Conservation (phyloP, 768 basidiomycete genomes). For the Trametes sanguinea region DNA sequence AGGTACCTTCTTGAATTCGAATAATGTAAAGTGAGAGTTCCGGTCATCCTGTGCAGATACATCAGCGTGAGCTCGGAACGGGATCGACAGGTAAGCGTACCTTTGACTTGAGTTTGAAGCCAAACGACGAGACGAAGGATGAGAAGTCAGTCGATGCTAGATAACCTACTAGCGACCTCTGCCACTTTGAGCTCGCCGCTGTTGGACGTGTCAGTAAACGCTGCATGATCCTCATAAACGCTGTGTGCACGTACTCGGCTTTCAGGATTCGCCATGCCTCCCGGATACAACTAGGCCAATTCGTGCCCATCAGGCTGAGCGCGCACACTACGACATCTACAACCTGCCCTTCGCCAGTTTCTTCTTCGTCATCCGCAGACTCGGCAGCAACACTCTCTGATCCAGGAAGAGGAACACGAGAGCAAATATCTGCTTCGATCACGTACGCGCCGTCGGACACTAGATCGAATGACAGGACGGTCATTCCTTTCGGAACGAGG, state of each 20-base stretch:
- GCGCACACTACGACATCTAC: constrained; percentile 94
- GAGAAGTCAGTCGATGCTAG: constrained; percentile 66
- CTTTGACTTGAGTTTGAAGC: constrained; percentile 51
- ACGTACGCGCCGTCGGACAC: constrained; percentile 76
- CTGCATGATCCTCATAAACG: background rate
- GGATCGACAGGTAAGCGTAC: background rate
- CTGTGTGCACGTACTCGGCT: constrained; percentile 57
- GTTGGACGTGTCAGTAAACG: constrained; percentile 16
- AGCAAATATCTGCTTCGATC: constrained; percentile 87
- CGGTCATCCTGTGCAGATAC: constrained; percentile 59
- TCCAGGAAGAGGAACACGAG: constrained; percentile 82
- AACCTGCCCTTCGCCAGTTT: constrained; percentile 65
- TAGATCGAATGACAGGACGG: constrained; percentile 79
- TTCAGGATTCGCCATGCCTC: constrained; percentile 90
- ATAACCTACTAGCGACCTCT: constrained; percentile 86
- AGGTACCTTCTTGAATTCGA: constrained; percentile 72
- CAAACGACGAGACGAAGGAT: constrained; percentile 61
- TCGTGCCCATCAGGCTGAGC: constrained; percentile 94
- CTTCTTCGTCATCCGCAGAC: constrained; percentile 36
- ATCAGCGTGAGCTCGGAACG: background rate
- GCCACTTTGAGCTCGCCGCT: constrained; percentile 87
- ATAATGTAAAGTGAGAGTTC: constrained; percentile 84
- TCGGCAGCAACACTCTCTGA: constrained; percentile 42
- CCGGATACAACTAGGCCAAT: constrained; percentile 89
- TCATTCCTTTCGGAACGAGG: constrained; percentile 67